Conservation (phyloP, 140 eudicot genomes). For the Cichorium intybus region DNA sequence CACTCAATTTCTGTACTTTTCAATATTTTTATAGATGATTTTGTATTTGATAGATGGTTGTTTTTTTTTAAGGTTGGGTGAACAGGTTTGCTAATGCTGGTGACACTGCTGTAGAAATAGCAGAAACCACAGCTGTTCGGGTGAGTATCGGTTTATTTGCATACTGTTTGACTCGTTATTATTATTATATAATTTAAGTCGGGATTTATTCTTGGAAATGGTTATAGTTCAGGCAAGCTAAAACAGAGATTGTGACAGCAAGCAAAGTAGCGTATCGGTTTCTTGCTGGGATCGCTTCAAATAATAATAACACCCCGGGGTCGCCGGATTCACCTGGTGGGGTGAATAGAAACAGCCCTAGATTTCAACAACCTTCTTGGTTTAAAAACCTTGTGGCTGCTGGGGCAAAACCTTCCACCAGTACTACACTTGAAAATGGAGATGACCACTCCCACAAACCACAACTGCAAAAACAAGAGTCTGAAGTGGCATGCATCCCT, state of each 20-base stretch:
- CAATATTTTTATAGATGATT: background rate
- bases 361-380: constrained; percentile 62
- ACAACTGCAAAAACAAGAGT: constrained; percentile 25
- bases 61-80: constrained; percentile 64
- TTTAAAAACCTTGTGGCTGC: constrained; percentile 62
- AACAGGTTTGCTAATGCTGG: constrained; percentile 77
- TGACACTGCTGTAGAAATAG: constrained; percentile 76
- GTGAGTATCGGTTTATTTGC: constrained; percentile 33
- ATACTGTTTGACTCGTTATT: background rate
- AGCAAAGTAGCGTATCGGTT: constrained; percentile 82
- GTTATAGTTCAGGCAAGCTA: constrained; percentile 79
- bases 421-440: constrained; percentile 47
- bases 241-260: constrained; percentile 80
- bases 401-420: constrained; percentile 70
- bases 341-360: constrained; percentile 45
- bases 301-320: constrained; percentile 23
- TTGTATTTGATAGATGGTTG: background rate
- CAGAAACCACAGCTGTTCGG: constrained; percentile 61
- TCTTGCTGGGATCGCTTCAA: constrained; percentile 59
- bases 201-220: background rate
- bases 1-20: background rate
- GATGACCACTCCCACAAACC: constrained; percentile 24
- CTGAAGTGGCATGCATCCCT: constrained; percentile 22
- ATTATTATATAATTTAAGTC: background rate
- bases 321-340: constrained; percentile 41